Percentiles rank a stretch among this genome's conserved stretches.
Evolutionary conservation across 208 protist species (phyloP).

Genomic region (Acanthamoeba healyi): DNA sequence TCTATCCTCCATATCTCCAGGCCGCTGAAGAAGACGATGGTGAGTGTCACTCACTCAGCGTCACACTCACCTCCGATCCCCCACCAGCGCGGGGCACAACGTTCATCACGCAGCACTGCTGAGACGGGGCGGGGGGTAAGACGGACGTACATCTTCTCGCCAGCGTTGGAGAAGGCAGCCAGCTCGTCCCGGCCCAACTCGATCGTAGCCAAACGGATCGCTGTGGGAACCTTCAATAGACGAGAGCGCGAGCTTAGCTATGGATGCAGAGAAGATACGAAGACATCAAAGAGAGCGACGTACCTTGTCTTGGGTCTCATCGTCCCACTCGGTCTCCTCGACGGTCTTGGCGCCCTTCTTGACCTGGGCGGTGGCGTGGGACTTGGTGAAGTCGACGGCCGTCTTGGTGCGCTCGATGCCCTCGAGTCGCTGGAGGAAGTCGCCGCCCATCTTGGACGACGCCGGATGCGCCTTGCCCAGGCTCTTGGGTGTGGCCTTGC

Average conservation of each 20-base stretch:
- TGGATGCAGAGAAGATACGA: background rate
- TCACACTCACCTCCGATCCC: too few relatives aligned
- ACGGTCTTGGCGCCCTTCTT: slow-evolving; percentile 63
- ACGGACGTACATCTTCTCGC: slow-evolving; percentile 40
- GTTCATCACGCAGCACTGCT: background rate
- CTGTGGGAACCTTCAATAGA: background rate
- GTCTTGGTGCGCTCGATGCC: slow-evolving; percentile 66
- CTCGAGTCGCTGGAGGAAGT: slow-evolving; percentile 58
- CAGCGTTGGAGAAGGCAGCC: slow-evolving; percentile 1
- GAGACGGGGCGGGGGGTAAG: too few relatives aligned
- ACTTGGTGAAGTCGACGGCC: slow-evolving; percentile 62
- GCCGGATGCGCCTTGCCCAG: background rate
- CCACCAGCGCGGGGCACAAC: too few relatives aligned
- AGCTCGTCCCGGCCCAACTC: slow-evolving; percentile 56
- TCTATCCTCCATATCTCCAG: slow-evolving; percentile 92
- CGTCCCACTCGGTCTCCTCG: slow-evolving; percentile 64
- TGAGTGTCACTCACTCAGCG: too few relatives aligned
- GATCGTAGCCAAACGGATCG: slow-evolving; percentile 23
- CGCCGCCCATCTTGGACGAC: slow-evolving; percentile 24
- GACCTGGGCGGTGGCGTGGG: slow-evolving; percentile 32
- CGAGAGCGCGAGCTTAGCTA: background rate
- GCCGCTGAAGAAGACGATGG: slow-evolving; percentile 63
- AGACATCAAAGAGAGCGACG: background rate
- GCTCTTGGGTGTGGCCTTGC: slow-evolving; percentile 69
- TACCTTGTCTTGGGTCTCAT: slow-evolving; percentile 47